These are phyloP conservation scores for Anisogramma anomala DNA, from an alignment of 2,329 filamentous ascomycete species.

Conservation along the genomic window DNA sequence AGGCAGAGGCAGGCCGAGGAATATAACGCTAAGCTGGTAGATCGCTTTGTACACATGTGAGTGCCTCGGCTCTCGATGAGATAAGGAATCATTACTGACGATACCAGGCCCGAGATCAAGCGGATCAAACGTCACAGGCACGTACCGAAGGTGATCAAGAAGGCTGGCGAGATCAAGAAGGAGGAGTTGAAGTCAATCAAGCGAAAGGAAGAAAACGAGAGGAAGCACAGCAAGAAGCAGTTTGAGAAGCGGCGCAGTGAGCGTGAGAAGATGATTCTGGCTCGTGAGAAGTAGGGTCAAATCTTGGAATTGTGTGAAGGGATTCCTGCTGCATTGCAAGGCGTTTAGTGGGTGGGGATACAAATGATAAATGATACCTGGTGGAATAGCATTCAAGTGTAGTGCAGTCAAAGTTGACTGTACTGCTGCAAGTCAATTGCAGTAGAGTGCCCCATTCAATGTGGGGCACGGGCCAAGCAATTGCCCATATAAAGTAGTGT, in stretches of 20 bases:
- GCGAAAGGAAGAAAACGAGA: constrained; percentile 84
- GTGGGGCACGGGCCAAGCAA: too few species aligned
- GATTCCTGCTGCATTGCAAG: constrained; percentile 13
- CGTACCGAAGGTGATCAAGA: constrained; percentile 86
- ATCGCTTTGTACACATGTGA: constrained; percentile 78
- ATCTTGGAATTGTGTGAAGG: background rate
- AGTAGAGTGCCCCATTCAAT: too few species aligned
- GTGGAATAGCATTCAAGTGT: too few species aligned
- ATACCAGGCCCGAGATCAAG: constrained; percentile 61
- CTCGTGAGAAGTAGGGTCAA: constrained; percentile 48
- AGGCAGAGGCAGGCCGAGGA: constrained; percentile 79
- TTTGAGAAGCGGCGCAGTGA: constrained; percentile 44
- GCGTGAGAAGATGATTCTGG: constrained; percentile 85
- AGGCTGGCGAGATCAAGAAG: constrained; percentile 86
- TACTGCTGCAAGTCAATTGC: too few species aligned
- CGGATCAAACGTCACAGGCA: constrained; percentile 87
- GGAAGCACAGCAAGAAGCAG: constrained; percentile 80
- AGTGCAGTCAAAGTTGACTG: too few species aligned
- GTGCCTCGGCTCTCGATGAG: background rate
- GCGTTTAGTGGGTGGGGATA: constrained; percentile 13
- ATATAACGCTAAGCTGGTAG: constrained; percentile 76
- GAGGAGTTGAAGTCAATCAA: constrained; percentile 83
- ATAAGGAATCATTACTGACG: background rate
- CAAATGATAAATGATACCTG: constrained; percentile 10
- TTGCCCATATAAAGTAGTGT: too few species aligned